Base-by-base conservation (phyloP, 148 eudicot species). In the Rhododendron kiyosumense region DNA sequence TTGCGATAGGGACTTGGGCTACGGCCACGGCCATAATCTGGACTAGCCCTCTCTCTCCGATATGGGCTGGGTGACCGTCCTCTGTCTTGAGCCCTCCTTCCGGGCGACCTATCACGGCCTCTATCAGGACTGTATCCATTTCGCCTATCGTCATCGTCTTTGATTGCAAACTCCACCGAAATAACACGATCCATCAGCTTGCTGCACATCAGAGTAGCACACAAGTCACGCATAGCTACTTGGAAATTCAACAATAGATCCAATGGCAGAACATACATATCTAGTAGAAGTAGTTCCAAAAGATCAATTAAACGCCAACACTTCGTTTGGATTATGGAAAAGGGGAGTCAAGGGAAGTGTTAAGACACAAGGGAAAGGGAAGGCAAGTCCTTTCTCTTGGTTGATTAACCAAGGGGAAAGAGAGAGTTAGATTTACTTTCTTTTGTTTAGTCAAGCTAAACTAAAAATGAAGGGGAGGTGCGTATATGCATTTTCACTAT, bases 101-200 rank as follows among this genome's bases (percentile, higher is more conserved):
- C 90, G 34, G 96, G 98, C 0, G 98, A 94, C 52, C 92, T 88
- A 81, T 92, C 94, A 82, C 94, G 94, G 59, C 89, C 86, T 87
- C 94, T 83, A 20, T 91, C 94, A 17, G 97, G 97, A 89, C 96
- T 94, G 75, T 88, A 32, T 17, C 95, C 96, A 85, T 87, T 92
- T 87, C 90, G 86, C 83, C 86, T 92, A 30, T 91, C 98, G 54
- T 93, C 94, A 88, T 96, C 95, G 51, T 92, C 97, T 57, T 91
- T 93, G 43, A 90, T 86, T 43, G 98, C 94, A 90, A 90, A 96
- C 86, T 96, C 98, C 73, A 96, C 98, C 1, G 98, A 89, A 63
- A 96, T 96, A 79, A 96, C 93, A 36, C 95, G 93, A 81, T 96
- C 98, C 90, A 92, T 59, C 88, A 96, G 83, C 89, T 94, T 96